Conservation (phyloP, 768 basidiomycete species). For the Termitomyces sp. region DNA sequence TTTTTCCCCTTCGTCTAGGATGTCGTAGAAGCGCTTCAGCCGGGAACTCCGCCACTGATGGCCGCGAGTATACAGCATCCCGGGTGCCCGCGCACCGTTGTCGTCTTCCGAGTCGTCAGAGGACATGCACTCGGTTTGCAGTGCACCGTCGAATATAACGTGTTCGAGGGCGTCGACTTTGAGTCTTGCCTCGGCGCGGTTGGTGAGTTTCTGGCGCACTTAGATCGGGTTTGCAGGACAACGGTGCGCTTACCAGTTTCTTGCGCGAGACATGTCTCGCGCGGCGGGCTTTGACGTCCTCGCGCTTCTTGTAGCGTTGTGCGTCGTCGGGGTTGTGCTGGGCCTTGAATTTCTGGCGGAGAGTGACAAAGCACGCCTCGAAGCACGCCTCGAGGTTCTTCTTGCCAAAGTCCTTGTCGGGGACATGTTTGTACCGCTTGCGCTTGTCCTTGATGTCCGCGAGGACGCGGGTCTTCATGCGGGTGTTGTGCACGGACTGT, state of each 20-base stretch:
- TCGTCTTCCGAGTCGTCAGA: slow-evolving; percentile 71
- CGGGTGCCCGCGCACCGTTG: slow-evolving; percentile 23
- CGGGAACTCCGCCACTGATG: slow-evolving; percentile 66
- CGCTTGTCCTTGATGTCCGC: slow-evolving; percentile 55
- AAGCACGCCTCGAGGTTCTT: slow-evolving; percentile 57
- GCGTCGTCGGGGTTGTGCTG: slow-evolving; percentile 29
- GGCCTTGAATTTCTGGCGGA: slow-evolving; percentile 60
- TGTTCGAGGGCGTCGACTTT: slow-evolving; percentile 51
- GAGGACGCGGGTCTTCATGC: slow-evolving; percentile 63
- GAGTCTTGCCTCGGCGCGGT: slow-evolving; percentile 56
- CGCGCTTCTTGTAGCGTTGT: slow-evolving; percentile 35
- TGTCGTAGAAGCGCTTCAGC: slow-evolving; percentile 52
- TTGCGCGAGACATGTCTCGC: slow-evolving; percentile 56
- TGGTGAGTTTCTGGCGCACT: slow-evolving; percentile 69
- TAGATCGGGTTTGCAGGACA: no score
- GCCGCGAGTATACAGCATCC: slow-evolving; percentile 49
- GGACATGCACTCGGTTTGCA: slow-evolving; percentile 76
- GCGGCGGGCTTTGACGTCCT: slow-evolving; percentile 57
- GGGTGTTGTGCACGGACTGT: slow-evolving; percentile 67
- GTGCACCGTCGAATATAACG: slow-evolving; percentile 61
- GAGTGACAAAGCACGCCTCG: slow-evolving; percentile 65
- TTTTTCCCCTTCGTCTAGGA: slow-evolving; percentile 55
- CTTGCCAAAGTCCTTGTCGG: slow-evolving; percentile 60
- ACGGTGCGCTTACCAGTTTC: slow-evolving; percentile 47
- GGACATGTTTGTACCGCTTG: slow-evolving; percentile 54